Percentiles rank a stretch among this genome's conserved stretches.
These are phyloP conservation scores for Suillus variegatus DNA, from an alignment of 768 basidiomycete species.

Conservation along the genomic window DNA sequence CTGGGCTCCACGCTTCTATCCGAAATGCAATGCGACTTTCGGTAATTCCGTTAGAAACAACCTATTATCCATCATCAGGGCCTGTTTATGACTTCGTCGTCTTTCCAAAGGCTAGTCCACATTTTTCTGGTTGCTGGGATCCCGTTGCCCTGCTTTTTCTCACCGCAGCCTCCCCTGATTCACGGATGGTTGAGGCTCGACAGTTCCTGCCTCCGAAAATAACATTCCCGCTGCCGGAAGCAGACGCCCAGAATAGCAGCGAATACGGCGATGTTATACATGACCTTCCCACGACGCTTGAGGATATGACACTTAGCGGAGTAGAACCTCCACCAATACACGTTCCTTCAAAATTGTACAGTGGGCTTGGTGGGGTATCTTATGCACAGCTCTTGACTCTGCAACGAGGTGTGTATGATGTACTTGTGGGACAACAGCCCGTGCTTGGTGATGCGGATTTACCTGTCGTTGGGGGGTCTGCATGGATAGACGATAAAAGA, in stretches of 20 bases:
- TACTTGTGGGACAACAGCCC: conserved; percentile 31
- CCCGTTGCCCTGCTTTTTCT: conserved; percentile 68
- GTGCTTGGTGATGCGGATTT: conserved; percentile 27
- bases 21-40: conserved; percentile 68
- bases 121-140: conserved; percentile 67
- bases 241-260: neutral
- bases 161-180: conserved; percentile 48
- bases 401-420: conserved; percentile 48
- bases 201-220: conserved; percentile 68
- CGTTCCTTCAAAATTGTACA: conserved; percentile 30
- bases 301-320: conserved; percentile 9
- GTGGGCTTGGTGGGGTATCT: conserved; percentile 39
- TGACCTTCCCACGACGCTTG: conserved; percentile 3
- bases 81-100: conserved; percentile 79
- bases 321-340: conserved; percentile 2
- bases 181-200: conserved; percentile 59
- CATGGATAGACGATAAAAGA: conserved; percentile 55
- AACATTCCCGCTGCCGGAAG: conserved; percentile 25
- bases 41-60: conserved; percentile 46
- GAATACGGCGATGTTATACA: neutral
- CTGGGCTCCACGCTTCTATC: conserved; percentile 39
- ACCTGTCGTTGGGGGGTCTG: conserved; percentile 51
- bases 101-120: conserved; percentile 68
- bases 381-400: conserved; percentile 48
- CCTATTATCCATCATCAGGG: conserved; percentile 59